Percentiles rank a stretch among this genome's conserved stretches.
phyloP scores from a whole-genome alignment of 208 protist species.

The Zelonia costaricensis region DNA sequence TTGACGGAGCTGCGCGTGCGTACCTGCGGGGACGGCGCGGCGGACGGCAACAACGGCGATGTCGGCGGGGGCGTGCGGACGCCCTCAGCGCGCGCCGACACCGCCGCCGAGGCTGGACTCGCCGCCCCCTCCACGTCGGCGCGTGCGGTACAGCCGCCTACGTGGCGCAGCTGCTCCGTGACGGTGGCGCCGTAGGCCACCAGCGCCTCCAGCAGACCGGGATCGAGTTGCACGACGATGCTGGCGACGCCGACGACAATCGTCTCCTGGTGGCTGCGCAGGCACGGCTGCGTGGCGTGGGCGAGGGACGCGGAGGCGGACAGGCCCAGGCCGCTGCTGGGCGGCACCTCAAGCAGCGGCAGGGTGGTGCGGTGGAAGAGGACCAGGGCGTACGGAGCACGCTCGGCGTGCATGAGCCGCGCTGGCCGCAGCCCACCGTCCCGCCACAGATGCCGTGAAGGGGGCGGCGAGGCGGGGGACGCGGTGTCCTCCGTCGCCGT shows the following conservation, averaged over 20 bases:
- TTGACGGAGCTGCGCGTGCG: slow-evolving; percentile 16
- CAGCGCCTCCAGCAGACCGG: slow-evolving; percentile 19
- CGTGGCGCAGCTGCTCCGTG: not conserved
- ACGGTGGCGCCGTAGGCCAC: slow-evolving; percentile 22
- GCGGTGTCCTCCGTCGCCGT: not conserved
- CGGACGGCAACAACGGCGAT: not conserved
- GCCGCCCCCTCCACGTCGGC: not conserved
- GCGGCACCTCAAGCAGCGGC: slow-evolving; percentile 3
- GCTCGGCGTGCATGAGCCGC: slow-evolving; percentile 26
- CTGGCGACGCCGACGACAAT: slow-evolving; percentile 30
- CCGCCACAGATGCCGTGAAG: not conserved
- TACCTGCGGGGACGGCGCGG: not conserved
- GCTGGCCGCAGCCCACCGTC: slow-evolving; percentile 14
- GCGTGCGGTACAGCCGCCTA: not conserved
- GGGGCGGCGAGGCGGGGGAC: not conserved
- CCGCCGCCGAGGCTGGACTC: not conserved
- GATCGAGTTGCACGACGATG: slow-evolving; percentile 25
- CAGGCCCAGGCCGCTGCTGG: not conserved
- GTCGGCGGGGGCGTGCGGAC: too few species aligned
- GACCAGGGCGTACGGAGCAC: slow-evolving; percentile 33
- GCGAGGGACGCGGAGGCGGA: not conserved
- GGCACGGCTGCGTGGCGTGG: not conserved
- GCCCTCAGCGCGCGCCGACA: too few species aligned
- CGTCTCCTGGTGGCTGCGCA: slow-evolving; percentile 21
- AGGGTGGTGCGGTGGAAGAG: slow-evolving; percentile 22